A percentile compares a stretch with the other conserved stretches of the same genome.
Evolutionary conservation across 352 stramenopile species (phyloP).

Genomic region (Phytophthora colocasiae): DNA sequence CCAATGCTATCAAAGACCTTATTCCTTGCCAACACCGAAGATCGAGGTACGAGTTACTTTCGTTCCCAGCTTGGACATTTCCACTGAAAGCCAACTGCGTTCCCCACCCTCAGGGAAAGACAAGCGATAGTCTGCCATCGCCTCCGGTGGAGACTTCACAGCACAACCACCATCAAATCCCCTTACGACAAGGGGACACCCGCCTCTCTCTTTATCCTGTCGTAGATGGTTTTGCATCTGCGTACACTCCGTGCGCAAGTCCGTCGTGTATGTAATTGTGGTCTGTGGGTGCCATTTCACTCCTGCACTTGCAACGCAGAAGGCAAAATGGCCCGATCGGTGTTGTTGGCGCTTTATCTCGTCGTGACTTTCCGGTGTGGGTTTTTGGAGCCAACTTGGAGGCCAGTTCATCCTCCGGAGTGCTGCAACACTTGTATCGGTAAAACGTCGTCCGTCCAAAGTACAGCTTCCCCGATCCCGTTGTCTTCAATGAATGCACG

Average conservation of each 20-base stretch:
- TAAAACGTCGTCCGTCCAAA: conserved; percentile 52
- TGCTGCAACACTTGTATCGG: conserved; percentile 78
- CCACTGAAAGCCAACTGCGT: neutral
- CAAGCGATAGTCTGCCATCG: conserved; percentile 22
- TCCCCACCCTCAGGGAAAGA: conserved; percentile 9
- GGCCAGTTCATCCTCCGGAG: conserved; percentile 27
- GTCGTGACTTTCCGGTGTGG: conserved; percentile 4
- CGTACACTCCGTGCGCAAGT: conserved; percentile 16
- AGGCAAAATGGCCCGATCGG: conserved; percentile 9
- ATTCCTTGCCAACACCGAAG: neutral
- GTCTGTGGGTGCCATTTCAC: conserved; percentile 22
- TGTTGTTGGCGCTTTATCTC: conserved; percentile 8
- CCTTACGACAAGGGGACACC: conserved; percentile 16
- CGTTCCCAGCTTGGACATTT: neutral
- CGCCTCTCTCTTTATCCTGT: conserved; percentile 35
- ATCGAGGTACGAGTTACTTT: neutral
- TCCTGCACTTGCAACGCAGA: conserved; percentile 17
- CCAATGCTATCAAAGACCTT: too few species aligned
- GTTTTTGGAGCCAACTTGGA: conserved; percentile 19
- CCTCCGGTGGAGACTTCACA: neutral
- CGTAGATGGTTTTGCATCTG: conserved; percentile 22
- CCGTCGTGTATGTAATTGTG: conserved; percentile 10
- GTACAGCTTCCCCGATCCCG: conserved; percentile 79
- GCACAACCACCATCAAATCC: conserved; percentile 11
- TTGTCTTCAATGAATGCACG: conserved; percentile 63